Conservation (phyloP, 192 early-diverging fungal species). For the Coemansia umbellata region DNA sequence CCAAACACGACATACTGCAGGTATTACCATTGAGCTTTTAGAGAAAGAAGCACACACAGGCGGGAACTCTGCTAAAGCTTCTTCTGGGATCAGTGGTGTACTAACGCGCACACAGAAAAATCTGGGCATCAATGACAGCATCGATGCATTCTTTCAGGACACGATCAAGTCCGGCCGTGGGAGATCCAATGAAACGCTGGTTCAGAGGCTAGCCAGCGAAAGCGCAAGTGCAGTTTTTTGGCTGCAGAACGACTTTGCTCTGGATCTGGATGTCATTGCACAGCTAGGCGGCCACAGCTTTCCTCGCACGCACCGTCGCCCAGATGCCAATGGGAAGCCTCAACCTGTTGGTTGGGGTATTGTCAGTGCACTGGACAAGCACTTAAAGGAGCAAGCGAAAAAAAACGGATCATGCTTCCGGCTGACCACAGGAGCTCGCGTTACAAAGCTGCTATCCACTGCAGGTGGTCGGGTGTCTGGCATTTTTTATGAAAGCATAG, state of each 20-base stretch:
- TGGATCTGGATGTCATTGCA: constrained; percentile 84
- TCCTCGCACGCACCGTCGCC: constrained; percentile 85
- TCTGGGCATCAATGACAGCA: constrained; percentile 71
- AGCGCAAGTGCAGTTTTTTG: constrained; percentile 88
- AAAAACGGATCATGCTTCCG: constrained; percentile 66
- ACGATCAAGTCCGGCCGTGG: constrained; percentile 84
- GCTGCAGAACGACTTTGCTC: constrained; percentile 84
- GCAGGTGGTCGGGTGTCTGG: constrained; percentile 67
- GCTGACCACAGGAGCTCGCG: constrained; percentile 81
- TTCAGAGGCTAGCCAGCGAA: constrained; percentile 79
- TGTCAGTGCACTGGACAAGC: constrained; percentile 85
- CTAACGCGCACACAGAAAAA: constrained; percentile 78
- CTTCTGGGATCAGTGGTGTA: constrained; percentile 96
- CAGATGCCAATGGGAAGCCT: constrained; percentile 56
- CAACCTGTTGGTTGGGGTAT: constrained; percentile 92
- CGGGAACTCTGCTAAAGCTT: constrained; percentile 97
- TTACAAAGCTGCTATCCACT: constrained; percentile 66
- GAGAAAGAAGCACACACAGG: constrained; percentile 43
- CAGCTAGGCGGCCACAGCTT: constrained; percentile 92
- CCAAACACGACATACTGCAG: constrained; percentile 10
- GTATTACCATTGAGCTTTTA: constrained; percentile 18
- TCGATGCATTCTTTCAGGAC: constrained; percentile 81
- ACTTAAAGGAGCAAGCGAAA: constrained; percentile 65
- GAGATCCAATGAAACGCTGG: constrained; percentile 72
- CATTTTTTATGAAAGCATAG: constrained; percentile 65